Evolutionary conservation across 2,329 filamentous ascomycete genomes (phyloP).

Genomic region (Westerdykella ornata): DNA sequence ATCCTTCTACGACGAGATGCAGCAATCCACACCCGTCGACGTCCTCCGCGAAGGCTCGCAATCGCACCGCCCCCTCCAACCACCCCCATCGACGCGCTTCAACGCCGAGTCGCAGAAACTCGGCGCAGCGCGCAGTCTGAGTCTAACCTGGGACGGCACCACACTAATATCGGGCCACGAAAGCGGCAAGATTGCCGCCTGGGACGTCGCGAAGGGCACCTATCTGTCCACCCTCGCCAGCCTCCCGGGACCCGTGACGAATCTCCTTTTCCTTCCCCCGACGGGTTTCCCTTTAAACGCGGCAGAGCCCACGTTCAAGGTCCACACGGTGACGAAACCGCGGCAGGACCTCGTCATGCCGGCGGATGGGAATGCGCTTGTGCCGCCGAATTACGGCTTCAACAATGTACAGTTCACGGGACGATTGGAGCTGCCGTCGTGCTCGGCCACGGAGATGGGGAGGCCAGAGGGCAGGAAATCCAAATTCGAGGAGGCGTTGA

Average conservation of each 20-base stretch:
- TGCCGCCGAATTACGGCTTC: slow-evolving; percentile 57
- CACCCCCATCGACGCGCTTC: slow-evolving; percentile 37
- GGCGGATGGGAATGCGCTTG: slow-evolving; percentile 26
- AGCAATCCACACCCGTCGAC: slow-evolving; percentile 34
- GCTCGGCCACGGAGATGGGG: slow-evolving; percentile 23
- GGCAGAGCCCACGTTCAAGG: slow-evolving; percentile 41
- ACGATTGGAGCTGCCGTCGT: slow-evolving; percentile 23
- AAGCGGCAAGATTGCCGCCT: slow-evolving; percentile 69
- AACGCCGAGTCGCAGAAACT: slow-evolving; percentile 54
- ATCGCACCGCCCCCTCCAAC: slow-evolving; percentile 47
- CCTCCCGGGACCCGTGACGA: slow-evolving; percentile 76
- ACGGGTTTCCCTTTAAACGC: slow-evolving; percentile 42
- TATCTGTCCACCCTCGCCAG: slow-evolving; percentile 62
- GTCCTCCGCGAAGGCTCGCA: slow-evolving; percentile 49
- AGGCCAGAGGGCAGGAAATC: slow-evolving; percentile 8
- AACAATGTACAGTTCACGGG: slow-evolving; percentile 53
- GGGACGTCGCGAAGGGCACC: slow-evolving; percentile 68
- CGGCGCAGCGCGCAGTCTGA: slow-evolving; percentile 61
- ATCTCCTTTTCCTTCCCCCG: slow-evolving; percentile 65
- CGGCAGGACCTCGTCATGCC: slow-evolving; percentile 52
- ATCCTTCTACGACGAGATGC: slow-evolving; percentile 59
- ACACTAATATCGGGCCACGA: slow-evolving; percentile 73
- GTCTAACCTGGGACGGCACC: slow-evolving; percentile 75
- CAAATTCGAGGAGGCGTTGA: slow-evolving; percentile 38
- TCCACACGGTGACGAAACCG: slow-evolving; percentile 70